Evolutionary conservation across 768 basidiomycete species (phyloP), one percentile per base, ranked within the genome.

Genomic region (Butyriboletus loyo): DNA sequence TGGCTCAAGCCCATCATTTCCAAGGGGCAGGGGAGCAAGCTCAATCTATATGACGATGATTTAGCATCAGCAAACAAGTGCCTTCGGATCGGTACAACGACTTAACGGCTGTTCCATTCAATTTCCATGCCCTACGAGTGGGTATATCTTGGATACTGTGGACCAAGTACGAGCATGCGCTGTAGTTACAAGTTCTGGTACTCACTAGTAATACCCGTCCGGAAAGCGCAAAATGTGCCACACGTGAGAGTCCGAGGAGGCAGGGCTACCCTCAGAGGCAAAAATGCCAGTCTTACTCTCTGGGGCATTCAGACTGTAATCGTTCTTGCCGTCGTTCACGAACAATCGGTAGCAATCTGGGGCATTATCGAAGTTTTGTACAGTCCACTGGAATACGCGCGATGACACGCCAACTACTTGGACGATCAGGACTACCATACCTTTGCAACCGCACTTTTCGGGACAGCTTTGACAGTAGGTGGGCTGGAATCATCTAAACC

Each of bases 291-390:
- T 21, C 22, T 15, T 13, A 19, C 38, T 21, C 13, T 48, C 46
- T 25, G 35, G 6, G 15, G 25, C 40, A 13, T 17, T 19, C 34
- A 55, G 25, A 21, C 40, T 46, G 17, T 54, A 55, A 39, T 55
- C 53, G 25, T 22, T 55, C 10, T 34, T 14, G n/a, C 54, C 53
- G 24, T 55, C 46, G 36, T 38, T 54, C 22, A 55, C 45, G 40
- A 55, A 55, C 24, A 55, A 24, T 25, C 53, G 53, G 11, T 56
- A 56, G 41, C 42, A 55, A 55, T 44, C 31, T 2, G 42, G 53
- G 5, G 36, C 45, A 24, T 44, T 1, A 27, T 56, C 53, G 9
- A 55, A 43, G 31, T 28, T 44, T 44, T 56, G 55, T 3, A 56
- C 36, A 10, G 42, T 56, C 54, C 55, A 56, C 54, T 56, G 28